Conservation (phyloP, 2,329 filamentous ascomycete species). For the Phialophora macrospora region DNA sequence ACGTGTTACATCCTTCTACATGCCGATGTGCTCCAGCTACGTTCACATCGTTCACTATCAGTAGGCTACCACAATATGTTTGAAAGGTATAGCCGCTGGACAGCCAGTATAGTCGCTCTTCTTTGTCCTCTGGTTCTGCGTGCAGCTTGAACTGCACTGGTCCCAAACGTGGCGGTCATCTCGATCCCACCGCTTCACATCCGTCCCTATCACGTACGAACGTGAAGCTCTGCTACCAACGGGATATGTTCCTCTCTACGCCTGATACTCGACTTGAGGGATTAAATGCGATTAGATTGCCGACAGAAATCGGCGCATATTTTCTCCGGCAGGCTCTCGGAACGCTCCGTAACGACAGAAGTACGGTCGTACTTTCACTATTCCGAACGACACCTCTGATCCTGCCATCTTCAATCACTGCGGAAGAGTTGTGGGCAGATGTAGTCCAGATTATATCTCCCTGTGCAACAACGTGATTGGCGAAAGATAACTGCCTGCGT, state of each 20-base stretch:
- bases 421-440: neutral
- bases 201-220: no score
- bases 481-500: neutral
- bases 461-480: neutral
- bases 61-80: neutral
- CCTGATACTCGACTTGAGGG: neutral
- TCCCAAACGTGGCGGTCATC: neutral
- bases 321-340: no score
- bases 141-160: neutral
- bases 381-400: neutral
- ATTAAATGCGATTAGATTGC: neutral
- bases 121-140: neutral
- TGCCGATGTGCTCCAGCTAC: neutral
- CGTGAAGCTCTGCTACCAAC: neutral
- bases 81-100: neutral
- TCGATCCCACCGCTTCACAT: neutral
- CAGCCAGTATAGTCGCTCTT: neutral
- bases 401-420: neutral
- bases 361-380: neutral
- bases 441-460: neutral
- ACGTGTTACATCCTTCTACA: neutral
- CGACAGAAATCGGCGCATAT: neutral
- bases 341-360: no score
- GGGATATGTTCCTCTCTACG: neutral
- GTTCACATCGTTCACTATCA: neutral